phyloP scores from a whole-genome alignment of 768 basidiomycete species.

The Hericium erinaceus region DNA sequence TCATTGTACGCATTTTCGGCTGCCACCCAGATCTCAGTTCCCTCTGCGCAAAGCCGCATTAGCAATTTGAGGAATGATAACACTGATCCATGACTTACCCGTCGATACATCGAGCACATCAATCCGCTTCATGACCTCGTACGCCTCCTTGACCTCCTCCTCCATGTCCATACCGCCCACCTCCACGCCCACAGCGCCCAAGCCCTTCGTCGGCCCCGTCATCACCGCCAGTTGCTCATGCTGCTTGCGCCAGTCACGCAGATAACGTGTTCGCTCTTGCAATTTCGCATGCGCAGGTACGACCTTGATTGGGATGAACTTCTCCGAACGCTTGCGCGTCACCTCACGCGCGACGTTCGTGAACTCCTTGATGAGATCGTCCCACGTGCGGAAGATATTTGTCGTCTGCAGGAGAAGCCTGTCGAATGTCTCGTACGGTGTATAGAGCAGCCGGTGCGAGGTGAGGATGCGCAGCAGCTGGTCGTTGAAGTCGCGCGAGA shows the following conservation, averaged over 20 bases:
- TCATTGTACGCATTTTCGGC: constrained; percentile 98
- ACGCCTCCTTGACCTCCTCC: constrained; percentile 92
- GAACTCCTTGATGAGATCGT: constrained; percentile 57
- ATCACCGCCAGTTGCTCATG: constrained; percentile 96
- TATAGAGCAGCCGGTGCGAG: constrained; percentile 85
- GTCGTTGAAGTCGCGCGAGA: constrained; percentile 96
- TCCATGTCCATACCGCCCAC: constrained; percentile 95
- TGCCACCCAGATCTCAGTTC: constrained; percentile 95
- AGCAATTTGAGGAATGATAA: too few relatives aligned
- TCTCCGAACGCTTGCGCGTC: constrained; percentile 79
- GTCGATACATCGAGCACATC: constrained; percentile 92
- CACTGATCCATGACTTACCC: constrained; percentile 38
- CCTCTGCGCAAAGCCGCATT: constrained; percentile 43
- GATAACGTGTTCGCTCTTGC: constrained; percentile 78
- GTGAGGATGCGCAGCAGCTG: constrained; percentile 86
- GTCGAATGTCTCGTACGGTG: constrained; percentile 92
- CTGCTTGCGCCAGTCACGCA: constrained; percentile 90
- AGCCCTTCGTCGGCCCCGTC: constrained; percentile 89
- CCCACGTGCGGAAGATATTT: constrained; percentile 55
- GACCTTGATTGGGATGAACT: constrained; percentile 96
- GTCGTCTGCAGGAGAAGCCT: constrained; percentile 67
- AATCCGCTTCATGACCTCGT: constrained; percentile 94
- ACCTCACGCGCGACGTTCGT: constrained; percentile 77
- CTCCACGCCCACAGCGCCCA: constrained; percentile 64
- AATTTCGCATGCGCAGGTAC: constrained; percentile 83